These are phyloP conservation scores for Salix caprea DNA, from an alignment of 345 rosid genomes.

Conservation along the genomic window DNA sequence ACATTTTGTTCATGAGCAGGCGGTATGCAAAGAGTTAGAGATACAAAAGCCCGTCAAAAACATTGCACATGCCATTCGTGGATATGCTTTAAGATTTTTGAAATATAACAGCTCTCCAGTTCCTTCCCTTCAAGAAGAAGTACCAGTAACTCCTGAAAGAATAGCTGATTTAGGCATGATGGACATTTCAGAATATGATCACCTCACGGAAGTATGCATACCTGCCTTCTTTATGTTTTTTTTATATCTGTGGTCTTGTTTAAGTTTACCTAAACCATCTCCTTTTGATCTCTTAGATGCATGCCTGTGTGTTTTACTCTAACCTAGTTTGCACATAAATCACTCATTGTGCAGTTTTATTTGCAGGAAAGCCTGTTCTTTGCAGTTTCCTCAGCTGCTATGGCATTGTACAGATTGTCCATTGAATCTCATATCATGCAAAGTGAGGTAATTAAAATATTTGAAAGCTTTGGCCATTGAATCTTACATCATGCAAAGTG, in stretches of 20 bases:
- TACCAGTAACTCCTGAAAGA: constrained; percentile 57
- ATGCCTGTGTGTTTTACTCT: too few species aligned
- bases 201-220: constrained; percentile 72
- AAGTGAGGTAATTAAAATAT: constrained; percentile 40
- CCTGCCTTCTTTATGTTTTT: background rate
- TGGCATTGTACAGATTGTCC: too few species aligned
- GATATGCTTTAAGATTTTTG: constrained; percentile 82
- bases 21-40: constrained; percentile 35
- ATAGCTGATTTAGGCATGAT: constrained; percentile 46
- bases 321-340: too few species aligned
- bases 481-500: background rate
- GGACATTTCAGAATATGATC: constrained; percentile 64
- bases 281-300: too few species aligned
- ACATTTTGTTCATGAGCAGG: constrained; percentile 41
- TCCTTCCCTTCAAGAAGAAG: constrained; percentile 53
- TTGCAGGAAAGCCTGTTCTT: too few species aligned
- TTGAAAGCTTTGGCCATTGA: background rate
- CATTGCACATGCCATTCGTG: constrained; percentile 40
- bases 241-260: too few species aligned
- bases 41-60: constrained; percentile 33
- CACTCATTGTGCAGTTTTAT: too few species aligned
- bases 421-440: constrained; percentile 19
- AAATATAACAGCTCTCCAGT: constrained; percentile 43
- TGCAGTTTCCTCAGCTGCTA: too few species aligned
- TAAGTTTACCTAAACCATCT: too few species aligned